Conservation (phyloP, 2,329 filamentous ascomycete genomes). For the Curvularia sp. region DNA sequence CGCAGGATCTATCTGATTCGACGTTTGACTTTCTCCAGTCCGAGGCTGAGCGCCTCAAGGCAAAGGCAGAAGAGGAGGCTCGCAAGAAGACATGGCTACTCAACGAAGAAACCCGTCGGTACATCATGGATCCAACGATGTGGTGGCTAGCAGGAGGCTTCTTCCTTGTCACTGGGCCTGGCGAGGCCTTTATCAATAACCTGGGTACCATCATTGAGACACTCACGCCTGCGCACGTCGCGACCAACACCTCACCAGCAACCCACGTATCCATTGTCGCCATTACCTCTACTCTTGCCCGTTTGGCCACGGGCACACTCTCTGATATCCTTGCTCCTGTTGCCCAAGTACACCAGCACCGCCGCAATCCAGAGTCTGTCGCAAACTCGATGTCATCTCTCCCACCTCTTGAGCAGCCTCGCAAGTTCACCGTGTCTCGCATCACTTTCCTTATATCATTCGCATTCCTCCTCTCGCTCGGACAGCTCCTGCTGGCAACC, state of each 20-base stretch:
- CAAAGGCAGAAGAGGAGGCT: slow-evolving; percentile 60
- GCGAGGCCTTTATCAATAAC: slow-evolving; percentile 99
- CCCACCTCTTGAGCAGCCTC: slow-evolving; percentile 27
- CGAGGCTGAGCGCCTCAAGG: slow-evolving; percentile 56
- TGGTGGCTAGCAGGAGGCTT: slow-evolving; percentile 93
- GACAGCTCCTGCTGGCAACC: slow-evolving; percentile 78
- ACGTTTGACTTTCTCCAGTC: slow-evolving; percentile 55
- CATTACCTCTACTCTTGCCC: slow-evolving; percentile 85
- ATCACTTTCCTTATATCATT: slow-evolving; percentile 80
- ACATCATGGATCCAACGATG: slow-evolving; percentile 90
- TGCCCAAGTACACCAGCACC: slow-evolving; percentile 61
- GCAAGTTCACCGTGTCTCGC: slow-evolving; percentile 71
- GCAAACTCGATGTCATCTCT: slow-evolving; percentile 51
- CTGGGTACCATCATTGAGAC: slow-evolving; percentile 92
- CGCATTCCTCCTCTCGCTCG: slow-evolving; percentile 81
- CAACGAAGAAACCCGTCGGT: slow-evolving; percentile 86
- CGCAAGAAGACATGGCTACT: slow-evolving; percentile 88
- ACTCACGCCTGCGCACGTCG: slow-evolving; percentile 69
- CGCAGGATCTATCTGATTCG: slow-evolving; percentile 55
- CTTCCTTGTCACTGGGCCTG: slow-evolving; percentile 89
- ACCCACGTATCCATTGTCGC: slow-evolving; percentile 95
- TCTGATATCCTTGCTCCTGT: slow-evolving; percentile 82
- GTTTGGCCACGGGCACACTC: slow-evolving; percentile 85
- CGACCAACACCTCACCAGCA: slow-evolving; percentile 67
- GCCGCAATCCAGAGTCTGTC: slow-evolving; percentile 57